Percentiles rank a stretch among this genome's conserved stretches.
phyloP scores from a whole-genome alignment of 129 eudicot species.

The Saussurea involucrata region DNA sequence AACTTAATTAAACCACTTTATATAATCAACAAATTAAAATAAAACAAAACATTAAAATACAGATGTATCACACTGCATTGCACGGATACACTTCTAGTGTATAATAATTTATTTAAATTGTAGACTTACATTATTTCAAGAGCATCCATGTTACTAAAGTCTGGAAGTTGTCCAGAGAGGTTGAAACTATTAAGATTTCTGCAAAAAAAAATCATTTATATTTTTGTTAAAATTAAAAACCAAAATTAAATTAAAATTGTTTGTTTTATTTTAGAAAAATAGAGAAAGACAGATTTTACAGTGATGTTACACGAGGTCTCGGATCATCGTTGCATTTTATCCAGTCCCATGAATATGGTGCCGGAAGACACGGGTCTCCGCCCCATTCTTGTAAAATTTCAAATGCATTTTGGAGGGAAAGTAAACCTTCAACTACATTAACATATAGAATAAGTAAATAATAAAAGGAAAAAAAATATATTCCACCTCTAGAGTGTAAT shows the following conservation, averaged over 20 bases:
- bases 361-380: slow-evolving; percentile 74
- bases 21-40: no score
- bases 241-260: background rate
- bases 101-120: background rate
- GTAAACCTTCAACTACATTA: slow-evolving; percentile 43
- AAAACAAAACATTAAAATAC: no score
- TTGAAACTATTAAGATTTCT: slow-evolving; percentile 52
- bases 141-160: slow-evolving; percentile 66
- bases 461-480: background rate
- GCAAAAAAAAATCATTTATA: background rate
- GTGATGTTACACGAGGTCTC: slow-evolving; percentile 50
- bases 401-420: slow-evolving; percentile 38
- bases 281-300: slow-evolving; percentile 27
- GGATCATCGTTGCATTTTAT: slow-evolving; percentile 35
- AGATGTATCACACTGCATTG: no score
- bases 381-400: slow-evolving; percentile 39
- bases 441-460: background rate
- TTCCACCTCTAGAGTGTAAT: no score
- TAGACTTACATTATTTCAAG: slow-evolving; percentile 53
- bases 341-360: slow-evolving; percentile 73
- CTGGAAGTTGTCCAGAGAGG: slow-evolving; percentile 60
- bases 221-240: background rate
- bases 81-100: no score
- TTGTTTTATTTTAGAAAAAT: background rate
- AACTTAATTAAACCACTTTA: no score